These are phyloP conservation scores for Xylariaceae sp. DNA, from an alignment of 2,329 filamentous ascomycete genomes.

Conservation along the genomic window DNA sequence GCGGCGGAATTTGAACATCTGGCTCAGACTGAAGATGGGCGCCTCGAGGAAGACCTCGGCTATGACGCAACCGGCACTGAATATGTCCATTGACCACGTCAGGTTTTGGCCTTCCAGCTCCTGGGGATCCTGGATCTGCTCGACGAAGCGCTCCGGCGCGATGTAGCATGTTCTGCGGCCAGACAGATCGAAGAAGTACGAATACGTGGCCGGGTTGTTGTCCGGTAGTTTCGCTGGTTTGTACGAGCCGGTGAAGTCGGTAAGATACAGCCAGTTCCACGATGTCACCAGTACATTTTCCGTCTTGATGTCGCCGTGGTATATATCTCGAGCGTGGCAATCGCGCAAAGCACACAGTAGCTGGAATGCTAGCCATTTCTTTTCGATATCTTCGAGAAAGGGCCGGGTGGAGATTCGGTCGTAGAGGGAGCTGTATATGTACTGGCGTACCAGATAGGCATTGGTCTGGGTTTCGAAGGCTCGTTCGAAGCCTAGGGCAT, in stretches of 20 bases:
- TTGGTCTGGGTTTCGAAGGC: slow-evolving; percentile 88
- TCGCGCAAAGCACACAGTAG: slow-evolving; percentile 87
- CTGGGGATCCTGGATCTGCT: slow-evolving; percentile 34
- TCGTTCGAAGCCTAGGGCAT: slow-evolving; percentile 84
- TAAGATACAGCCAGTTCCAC: slow-evolving; percentile 98
- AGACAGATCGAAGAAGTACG: slow-evolving; percentile 94
- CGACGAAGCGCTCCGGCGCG: slow-evolving; percentile 86
- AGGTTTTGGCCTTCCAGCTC: slow-evolving; percentile 55
- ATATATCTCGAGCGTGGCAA: slow-evolving; percentile 82
- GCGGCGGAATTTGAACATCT: slow-evolving; percentile 88
- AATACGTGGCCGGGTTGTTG: slow-evolving; percentile 95
- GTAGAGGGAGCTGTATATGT: slow-evolving; percentile 93
- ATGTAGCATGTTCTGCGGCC: slow-evolving; percentile 89
- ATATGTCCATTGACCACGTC: slow-evolving; percentile 97
- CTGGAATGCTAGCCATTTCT: slow-evolving; percentile 98
- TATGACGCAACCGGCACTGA: slow-evolving; percentile 94
- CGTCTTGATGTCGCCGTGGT: slow-evolving; percentile 97
- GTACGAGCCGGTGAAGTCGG: slow-evolving; percentile 95
- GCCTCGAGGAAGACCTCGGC: slow-evolving; percentile 93
- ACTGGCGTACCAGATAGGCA: slow-evolving; percentile 90
- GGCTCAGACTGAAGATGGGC: slow-evolving; percentile 94
- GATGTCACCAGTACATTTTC: slow-evolving; percentile 96
- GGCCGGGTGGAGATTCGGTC: slow-evolving; percentile 94
- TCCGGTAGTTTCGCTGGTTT: slow-evolving; percentile 92
- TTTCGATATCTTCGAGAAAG: slow-evolving; percentile 95